A percentile compares a stretch with the other conserved stretches of the same genome.
Conservation (phyloP, 495 filamentous ascomycete genomes). For the Trichoderma erinaceum region DNA sequence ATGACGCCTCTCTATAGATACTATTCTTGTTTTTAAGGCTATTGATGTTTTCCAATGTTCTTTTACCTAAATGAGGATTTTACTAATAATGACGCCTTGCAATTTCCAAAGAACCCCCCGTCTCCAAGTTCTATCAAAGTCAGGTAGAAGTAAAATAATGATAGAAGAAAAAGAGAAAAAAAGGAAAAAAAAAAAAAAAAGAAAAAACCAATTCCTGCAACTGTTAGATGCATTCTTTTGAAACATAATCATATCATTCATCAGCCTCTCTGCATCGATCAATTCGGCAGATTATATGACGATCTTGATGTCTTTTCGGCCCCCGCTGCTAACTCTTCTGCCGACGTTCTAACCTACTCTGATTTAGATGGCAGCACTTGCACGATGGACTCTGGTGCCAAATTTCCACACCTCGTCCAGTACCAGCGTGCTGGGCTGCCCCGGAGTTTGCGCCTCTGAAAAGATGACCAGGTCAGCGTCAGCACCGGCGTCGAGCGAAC, state of each 20-base stretch:
- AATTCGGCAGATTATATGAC: background rate
- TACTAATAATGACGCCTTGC: constrained; percentile 1
- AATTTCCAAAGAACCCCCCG: background rate
- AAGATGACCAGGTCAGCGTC: constrained; percentile 78
- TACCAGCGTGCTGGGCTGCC: constrained; percentile 43
- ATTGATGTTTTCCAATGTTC: background rate
- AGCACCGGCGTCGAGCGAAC: constrained; percentile 56
- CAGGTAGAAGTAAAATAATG: too few species aligned
- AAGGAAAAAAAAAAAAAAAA: background rate
- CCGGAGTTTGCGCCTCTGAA: constrained; percentile 43
- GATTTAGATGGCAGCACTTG: constrained; percentile 17
- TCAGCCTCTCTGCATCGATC: background rate
- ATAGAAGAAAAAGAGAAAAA: background rate
- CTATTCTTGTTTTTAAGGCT: background rate
- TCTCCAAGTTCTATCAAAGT: background rate
- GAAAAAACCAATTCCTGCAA: background rate
- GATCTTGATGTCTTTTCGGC: background rate
- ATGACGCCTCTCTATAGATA: too few species aligned
- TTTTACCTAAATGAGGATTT: background rate
- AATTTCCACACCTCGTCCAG: constrained; percentile 77
- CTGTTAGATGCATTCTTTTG: background rate
- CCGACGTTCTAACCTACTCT: background rate
- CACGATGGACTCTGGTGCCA: constrained; percentile 38
- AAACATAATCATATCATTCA: constrained; percentile 1
- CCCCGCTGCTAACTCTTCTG: background rate